Conservation (phyloP, 169 alveolate genomes). For the Plasmodium adleri region DNA sequence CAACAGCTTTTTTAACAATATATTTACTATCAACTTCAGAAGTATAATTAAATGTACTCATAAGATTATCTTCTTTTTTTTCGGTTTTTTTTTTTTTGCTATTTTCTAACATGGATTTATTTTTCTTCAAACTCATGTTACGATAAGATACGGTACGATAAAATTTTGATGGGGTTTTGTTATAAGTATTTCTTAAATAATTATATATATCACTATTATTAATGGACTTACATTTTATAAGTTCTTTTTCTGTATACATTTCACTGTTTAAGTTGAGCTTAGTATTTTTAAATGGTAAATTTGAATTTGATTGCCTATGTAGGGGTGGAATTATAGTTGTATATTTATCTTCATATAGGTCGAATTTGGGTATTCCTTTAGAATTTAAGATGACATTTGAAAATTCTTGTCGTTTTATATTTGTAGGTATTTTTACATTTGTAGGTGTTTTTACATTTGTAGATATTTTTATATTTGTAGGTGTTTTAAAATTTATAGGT, state of each 20-base stretch:
- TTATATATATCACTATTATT: constrained; percentile 46
- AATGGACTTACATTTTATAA: constrained; percentile 32
- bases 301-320: too few relatives aligned
- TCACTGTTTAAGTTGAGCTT: too few relatives aligned
- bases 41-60: background rate
- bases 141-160: constrained; percentile 60
- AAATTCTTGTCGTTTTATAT: too few relatives aligned
- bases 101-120: background rate
- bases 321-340: too few relatives aligned
- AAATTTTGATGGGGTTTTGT: constrained; percentile 13
- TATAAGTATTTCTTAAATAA: constrained; percentile 31
- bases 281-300: too few relatives aligned
- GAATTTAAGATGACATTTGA: too few relatives aligned
- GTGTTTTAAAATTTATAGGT: too few relatives aligned
- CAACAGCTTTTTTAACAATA: constrained; percentile 87
- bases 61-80: background rate
- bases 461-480: too few relatives aligned
- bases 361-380: too few relatives aligned
- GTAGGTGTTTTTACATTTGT: too few relatives aligned
- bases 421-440: too few relatives aligned
- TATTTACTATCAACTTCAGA: constrained; percentile 63
- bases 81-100: background rate
- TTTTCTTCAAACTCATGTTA: constrained; percentile 23
- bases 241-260: background rate
- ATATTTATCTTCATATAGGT: too few relatives aligned